Conservation (phyloP, 768 basidiomycete species). For the Obba rivulosa region DNA sequence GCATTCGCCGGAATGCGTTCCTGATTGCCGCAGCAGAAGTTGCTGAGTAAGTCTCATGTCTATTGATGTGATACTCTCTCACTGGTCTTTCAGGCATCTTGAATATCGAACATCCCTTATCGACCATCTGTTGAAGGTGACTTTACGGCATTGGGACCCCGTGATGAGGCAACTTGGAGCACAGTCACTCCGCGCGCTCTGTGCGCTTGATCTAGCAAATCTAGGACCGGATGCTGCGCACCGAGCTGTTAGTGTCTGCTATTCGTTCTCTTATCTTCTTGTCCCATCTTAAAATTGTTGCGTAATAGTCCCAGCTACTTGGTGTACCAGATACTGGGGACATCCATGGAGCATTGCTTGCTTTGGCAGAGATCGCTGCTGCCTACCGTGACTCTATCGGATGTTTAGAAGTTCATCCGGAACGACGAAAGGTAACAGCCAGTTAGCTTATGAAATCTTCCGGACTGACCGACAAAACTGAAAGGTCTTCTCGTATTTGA, state of each 20-base stretch:
- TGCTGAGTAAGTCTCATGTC: constrained; percentile 59
- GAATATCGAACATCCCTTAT: constrained; percentile 71
- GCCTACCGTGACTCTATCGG: constrained; percentile 37
- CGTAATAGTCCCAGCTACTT: constrained; percentile 47
- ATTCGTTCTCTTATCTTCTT: background rate
- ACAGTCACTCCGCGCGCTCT: constrained; percentile 66
- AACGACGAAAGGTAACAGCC: constrained; percentile 43
- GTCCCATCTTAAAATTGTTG: background rate
- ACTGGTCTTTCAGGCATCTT: constrained; percentile 46
- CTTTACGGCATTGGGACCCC: constrained; percentile 86
- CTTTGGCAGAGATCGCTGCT: constrained; percentile 66
- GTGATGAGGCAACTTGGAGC: constrained; percentile 75
- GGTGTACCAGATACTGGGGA: constrained; percentile 62
- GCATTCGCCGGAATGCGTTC: constrained; percentile 79
- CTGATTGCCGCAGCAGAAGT: constrained; percentile 81
- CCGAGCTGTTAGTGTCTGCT: constrained; percentile 44
- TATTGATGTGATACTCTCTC: background rate
- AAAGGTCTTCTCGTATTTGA: constrained; percentile 65
- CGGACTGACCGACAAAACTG: background rate
- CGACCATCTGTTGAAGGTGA: constrained; percentile 67
- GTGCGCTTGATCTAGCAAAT: constrained; percentile 48
- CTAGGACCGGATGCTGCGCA: constrained; percentile 46
- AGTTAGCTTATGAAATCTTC: background rate
- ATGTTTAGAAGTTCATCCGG: constrained; percentile 5
- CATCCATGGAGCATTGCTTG: constrained; percentile 78